Percentiles rank a stretch among this genome's conserved stretches.
Conservation (phyloP, 2,329 filamentous ascomycete genomes). For the Metarhizium sp. region DNA sequence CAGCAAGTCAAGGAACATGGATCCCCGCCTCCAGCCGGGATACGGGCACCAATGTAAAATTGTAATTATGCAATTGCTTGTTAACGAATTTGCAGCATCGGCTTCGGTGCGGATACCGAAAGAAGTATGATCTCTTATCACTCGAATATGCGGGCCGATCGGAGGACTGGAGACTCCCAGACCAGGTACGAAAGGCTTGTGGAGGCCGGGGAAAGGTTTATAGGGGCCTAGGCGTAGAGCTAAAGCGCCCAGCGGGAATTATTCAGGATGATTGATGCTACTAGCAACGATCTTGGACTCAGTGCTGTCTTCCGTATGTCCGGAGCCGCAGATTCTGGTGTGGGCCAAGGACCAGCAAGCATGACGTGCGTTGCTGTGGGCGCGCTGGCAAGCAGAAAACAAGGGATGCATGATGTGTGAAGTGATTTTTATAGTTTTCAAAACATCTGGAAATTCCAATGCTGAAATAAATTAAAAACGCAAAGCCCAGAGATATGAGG, state of each 20-base stretch:
- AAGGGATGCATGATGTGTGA: neutral
- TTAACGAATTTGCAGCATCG: neutral
- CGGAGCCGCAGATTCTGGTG: neutral
- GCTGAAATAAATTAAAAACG: neutral
- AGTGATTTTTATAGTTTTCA: neutral
- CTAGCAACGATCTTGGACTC: neutral
- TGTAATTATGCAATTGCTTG: neutral
- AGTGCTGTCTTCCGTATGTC: neutral
- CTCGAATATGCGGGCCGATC: neutral
- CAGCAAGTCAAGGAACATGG: neutral
- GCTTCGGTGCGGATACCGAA: neutral
- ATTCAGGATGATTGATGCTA: neutral
- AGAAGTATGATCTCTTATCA: neutral
- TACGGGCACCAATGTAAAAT: neutral
- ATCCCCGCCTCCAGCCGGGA: neutral
- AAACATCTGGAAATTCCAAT: neutral
- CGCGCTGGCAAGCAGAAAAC: neutral
- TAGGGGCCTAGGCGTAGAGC: neutral
- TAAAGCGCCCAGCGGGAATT: neutral
- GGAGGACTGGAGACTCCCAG: neutral
- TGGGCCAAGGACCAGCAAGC: neutral
- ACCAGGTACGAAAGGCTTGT: neutral
- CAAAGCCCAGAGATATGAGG: neutral
- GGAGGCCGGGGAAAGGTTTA: neutral
- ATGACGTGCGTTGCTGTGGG: neutral